Evolutionary conservation across 306 rosid species (phyloP), one percentile per base, ranked within the genome.

Genomic region (Dalbergia cochinchinensis): DNA sequence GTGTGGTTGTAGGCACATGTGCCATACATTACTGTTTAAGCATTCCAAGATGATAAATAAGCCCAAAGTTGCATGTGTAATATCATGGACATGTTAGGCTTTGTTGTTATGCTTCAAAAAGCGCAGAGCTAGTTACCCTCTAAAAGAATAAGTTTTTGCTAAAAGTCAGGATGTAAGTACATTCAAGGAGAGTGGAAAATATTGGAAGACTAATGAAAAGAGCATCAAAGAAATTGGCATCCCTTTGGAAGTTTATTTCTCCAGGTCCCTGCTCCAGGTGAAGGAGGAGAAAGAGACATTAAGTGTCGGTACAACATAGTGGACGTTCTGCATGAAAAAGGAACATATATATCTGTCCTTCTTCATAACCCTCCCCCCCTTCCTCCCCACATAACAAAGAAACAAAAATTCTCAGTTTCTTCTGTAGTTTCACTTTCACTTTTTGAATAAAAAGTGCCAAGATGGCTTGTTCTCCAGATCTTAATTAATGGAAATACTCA

Each of bases 81-180:
- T 22, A 15, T 74, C 57, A 42, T 42, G 35, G 12, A 44, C 74
- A 7, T 48, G 41, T 42, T 54, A 59, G 42, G 37, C 14, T 77
- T 53, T 16, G 37, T 44, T 34, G 57, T 34, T 14, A 53, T 71
- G 74, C 35, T 72, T 53, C 47, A 53, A 11, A 15, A 71, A 55
- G 31, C 19, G 42, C 55, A 34, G 13, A 31, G 66, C 57, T 18
- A 68, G 70, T 62, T 75, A 48, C 71, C 61, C 8, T 71, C 78
- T 63, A n/a, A 80, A 68, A 76, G 70, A 76, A 75, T 57, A 58
- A 62, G 74, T 14, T 19, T 18, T 79, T 20, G 34, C 45, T 44
- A 69, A 48, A 15, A 57, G 18, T 44, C 22, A 64, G 59, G 65
- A 15, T 47, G 50, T 34, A 72, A 35, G 31, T 42, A 39, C 51